Conservation (phyloP, 148 eudicot species). For the Rhododendron williamsianum region DNA sequence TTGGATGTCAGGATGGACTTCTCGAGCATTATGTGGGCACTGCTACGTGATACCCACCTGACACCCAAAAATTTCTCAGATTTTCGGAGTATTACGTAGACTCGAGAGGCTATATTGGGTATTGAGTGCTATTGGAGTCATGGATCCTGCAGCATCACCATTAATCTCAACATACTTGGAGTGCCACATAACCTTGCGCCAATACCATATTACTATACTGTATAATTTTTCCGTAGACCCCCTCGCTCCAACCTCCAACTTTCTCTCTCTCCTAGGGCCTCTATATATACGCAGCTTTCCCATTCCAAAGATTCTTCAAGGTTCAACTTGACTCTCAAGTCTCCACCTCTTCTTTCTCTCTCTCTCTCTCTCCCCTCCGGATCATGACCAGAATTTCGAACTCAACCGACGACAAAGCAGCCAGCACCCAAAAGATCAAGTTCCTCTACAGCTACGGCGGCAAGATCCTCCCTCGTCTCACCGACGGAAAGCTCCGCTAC, state of each 20-base stretch:
- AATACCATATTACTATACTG: too few species aligned
- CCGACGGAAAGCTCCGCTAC: slow-evolving; percentile 87
- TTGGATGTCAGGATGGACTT: too few species aligned
- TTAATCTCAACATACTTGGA: too few species aligned
- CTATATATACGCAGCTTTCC: not conserved
- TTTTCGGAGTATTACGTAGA: too few species aligned
- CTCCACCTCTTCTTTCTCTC: not conserved
- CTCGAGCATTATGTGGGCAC: accelerated
- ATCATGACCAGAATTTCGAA: slow-evolving; percentile 5
- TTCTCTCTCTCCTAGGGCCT: not conserved
- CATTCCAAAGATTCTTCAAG: not conserved
- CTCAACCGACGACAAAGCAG: not conserved
- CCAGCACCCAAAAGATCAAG: slow-evolving; percentile 39
- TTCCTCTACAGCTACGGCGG: slow-evolving; percentile 89
- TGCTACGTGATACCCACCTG: too few species aligned
- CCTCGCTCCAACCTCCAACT: too few species aligned
- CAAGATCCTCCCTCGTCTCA: slow-evolving; percentile 66
- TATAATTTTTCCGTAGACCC: too few species aligned
- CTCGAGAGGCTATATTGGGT: too few species aligned
- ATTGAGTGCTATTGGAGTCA: too few species aligned
- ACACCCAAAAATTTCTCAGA: too few species aligned
- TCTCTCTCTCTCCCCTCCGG: not conserved
- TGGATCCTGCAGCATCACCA: too few species aligned
- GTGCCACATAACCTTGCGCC: too few species aligned
- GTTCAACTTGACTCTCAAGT: not conserved